Evolutionary conservation across 31 red algal genomes (phyloP).

Genomic region (Asparagopsis taxiformis): DNA sequence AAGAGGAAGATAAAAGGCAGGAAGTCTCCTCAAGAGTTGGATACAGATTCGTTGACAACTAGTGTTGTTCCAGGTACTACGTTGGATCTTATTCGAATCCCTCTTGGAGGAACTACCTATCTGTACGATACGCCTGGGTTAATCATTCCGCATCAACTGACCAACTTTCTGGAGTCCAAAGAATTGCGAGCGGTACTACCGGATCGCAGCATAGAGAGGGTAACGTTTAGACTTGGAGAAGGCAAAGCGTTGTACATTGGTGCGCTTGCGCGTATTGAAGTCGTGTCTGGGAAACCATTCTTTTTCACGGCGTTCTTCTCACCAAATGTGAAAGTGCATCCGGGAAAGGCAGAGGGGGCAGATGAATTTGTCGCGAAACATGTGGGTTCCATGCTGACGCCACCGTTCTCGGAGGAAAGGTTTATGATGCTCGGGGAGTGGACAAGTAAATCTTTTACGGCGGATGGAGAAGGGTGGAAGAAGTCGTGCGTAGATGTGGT

Average conservation of each 20-base stretch:
- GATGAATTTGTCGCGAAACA: constrained; percentile 67
- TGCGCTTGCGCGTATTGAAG: constrained; percentile 83
- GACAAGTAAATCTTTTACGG: constrained; percentile 57
- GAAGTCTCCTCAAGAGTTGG: background rate
- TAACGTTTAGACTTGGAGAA: constrained; percentile 70
- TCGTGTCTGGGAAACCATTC: constrained; percentile 76
- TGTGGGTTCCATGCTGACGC: constrained; percentile 54
- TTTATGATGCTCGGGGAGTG: constrained; percentile 58
- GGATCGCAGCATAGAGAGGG: constrained; percentile 41
- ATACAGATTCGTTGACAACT: constrained; percentile 61
- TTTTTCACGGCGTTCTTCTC: constrained; percentile 88
- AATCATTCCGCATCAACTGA: constrained; percentile 80
- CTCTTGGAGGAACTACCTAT: constrained; percentile 57
- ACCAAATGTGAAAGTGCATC: constrained; percentile 83
- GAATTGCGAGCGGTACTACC: constrained; percentile 86
- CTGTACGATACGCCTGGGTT: constrained; percentile 96
- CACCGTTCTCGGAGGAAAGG: constrained; percentile 62
- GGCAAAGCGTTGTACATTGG: constrained; percentile 91
- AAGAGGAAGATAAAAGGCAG: background rate
- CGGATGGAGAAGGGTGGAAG: constrained; percentile 77
- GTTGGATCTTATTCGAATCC: constrained; percentile 80
- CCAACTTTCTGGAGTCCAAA: constrained; percentile 64
- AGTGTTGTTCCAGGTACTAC: constrained; percentile 94
- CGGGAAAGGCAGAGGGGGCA: constrained; percentile 50
- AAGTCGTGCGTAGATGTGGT: constrained; percentile 71